Conservation (phyloP, 2,329 filamentous ascomycete genomes). For the Xylariaceae sp. region DNA sequence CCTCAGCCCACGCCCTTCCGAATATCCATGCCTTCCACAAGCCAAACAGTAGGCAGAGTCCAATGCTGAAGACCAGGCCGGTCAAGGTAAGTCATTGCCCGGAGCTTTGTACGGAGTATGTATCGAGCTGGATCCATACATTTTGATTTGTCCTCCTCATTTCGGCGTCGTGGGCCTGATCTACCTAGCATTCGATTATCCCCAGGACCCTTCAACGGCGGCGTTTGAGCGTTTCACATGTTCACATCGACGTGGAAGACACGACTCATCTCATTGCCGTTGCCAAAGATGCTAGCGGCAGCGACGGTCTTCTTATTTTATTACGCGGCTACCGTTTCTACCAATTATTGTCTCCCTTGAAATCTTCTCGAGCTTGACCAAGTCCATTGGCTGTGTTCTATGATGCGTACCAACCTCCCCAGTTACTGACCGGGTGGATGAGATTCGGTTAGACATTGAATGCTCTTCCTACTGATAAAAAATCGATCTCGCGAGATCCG, state of each 20-base stretch:
- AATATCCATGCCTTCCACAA: slow-evolving; percentile 6
- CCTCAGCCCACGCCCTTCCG: neutral
- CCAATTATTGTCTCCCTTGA: neutral
- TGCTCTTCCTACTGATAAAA: neutral
- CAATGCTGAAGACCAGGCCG: neutral
- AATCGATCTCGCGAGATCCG: neutral
- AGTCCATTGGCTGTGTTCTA: neutral
- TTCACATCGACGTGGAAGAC: neutral
- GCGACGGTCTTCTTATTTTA: neutral
- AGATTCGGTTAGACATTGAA: neutral
- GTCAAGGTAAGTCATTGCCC: neutral
- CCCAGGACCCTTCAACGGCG: neutral
- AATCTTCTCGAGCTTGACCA: neutral
- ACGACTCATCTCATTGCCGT: neutral
- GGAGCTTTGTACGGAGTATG: neutral
- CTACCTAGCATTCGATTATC: neutral
- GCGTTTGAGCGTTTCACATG: neutral
- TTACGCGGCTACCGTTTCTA: neutral
- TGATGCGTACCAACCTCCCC: neutral
- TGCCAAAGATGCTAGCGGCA: neutral
- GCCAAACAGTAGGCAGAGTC: slow-evolving; percentile 10
- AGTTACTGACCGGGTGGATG: neutral
- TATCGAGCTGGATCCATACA: neutral
- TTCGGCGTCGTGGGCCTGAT: neutral
- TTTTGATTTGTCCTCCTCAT: neutral